phyloP scores from a whole-genome alignment of 345 rosid species.

The Eucalyptus lansdowneana region DNA sequence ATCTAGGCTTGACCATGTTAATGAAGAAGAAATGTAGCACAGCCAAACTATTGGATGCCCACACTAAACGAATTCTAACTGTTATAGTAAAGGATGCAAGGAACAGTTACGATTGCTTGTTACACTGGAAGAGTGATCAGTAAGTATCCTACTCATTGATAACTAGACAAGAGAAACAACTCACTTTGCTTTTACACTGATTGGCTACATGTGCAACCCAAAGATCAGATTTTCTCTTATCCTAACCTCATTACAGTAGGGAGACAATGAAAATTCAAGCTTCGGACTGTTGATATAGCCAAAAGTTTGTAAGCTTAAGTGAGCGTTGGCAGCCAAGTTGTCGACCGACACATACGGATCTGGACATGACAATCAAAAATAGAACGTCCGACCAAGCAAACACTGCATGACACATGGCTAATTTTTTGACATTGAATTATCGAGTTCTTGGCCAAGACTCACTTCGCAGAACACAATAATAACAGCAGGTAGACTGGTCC shows the following conservation, averaged over 20 bases:
- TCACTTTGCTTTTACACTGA: background rate
- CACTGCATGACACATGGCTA: background rate
- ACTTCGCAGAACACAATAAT: background rate
- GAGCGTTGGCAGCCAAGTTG: background rate
- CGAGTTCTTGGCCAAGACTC: background rate
- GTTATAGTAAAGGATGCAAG: background rate
- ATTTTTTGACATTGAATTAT: background rate
- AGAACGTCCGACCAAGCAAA: background rate
- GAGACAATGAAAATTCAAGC: background rate
- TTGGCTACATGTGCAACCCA: background rate
- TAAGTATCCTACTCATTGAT: background rate
- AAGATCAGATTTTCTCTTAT: background rate
- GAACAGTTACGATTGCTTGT: background rate
- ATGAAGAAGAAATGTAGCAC: background rate
- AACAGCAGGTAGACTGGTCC: background rate
- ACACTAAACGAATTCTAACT: background rate
- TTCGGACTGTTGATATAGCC: background rate
- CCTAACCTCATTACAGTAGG: background rate
- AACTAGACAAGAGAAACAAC: background rate
- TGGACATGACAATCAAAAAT: background rate
- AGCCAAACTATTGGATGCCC: background rate
- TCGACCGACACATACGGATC: background rate
- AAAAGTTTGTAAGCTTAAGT: background rate
- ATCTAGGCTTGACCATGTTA: background rate
- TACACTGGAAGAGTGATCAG: background rate